Percentiles rank a stretch among this genome's conserved stretches.
Evolutionary conservation across 1,284 basidiomycete genomes (phyloP).

Genomic region (Fomitopsis palustris): DNA sequence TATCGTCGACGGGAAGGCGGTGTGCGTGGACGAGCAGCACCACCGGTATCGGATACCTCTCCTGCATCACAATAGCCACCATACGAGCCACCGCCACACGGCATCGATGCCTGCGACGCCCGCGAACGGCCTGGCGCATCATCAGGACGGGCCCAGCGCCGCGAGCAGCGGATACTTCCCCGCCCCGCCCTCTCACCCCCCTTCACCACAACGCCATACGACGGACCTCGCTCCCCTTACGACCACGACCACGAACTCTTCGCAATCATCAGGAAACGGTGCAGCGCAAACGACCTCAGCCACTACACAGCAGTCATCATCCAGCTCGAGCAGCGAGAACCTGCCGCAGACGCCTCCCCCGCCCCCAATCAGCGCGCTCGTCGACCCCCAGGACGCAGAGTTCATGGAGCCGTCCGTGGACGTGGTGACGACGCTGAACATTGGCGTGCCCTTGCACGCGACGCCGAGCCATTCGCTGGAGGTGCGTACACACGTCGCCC

Average conservation of each 20-base stretch:
- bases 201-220: conserved; percentile 16
- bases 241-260: conserved; percentile 25
- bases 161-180: conserved; percentile 14
- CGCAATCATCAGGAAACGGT: conserved; percentile 14
- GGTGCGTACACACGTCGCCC: conserved; percentile 17
- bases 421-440: conserved; percentile 42
- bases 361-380: background rate
- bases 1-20: conserved; percentile 60
- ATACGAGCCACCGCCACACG: conserved; percentile 12
- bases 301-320: background rate
- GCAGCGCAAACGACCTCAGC: background rate
- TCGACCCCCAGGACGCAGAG: conserved; percentile 13
- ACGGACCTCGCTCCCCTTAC: conserved; percentile 27
- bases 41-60: conserved; percentile 29
- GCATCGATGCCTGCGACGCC: conserved; percentile 13
- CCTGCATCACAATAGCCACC: conserved; percentile 18
- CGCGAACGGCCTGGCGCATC: conserved; percentile 8
- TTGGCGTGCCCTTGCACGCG: conserved; percentile 47
- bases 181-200: conserved; percentile 13
- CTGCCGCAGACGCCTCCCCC: background rate
- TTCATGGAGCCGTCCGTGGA: conserved; percentile 34
- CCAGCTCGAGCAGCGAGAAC: conserved; percentile 4
- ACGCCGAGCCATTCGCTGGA: conserved; percentile 65
- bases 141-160: conserved; percentile 2
- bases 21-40: conserved; percentile 39